phyloP scores from a whole-genome alignment of 2,329 filamentous ascomycete species.

The Aspergillus amoenus region DNA sequence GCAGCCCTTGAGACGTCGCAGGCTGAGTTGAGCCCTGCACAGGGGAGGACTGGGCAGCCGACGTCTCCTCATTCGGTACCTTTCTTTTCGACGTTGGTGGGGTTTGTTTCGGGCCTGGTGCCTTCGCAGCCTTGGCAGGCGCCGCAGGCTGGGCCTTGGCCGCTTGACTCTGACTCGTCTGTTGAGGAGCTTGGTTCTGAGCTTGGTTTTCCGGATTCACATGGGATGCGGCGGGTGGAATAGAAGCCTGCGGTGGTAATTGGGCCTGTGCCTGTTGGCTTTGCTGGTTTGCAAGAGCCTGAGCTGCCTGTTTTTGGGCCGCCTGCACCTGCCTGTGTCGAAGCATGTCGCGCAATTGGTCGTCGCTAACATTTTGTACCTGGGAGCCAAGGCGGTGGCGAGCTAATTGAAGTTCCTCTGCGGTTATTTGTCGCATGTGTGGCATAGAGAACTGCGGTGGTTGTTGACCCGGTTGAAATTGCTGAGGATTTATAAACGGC shows the following conservation, averaged over 20 bases:
- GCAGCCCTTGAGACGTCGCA: slow-evolving; percentile 18
- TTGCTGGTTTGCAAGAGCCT: slow-evolving; percentile 23
- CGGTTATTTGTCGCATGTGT: slow-evolving; percentile 34
- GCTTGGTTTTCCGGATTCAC: slow-evolving; percentile 22
- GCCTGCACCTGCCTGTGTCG: slow-evolving; percentile 38
- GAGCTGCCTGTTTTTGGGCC: slow-evolving; percentile 31
- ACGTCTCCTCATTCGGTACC: slow-evolving; percentile 46
- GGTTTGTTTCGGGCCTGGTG: slow-evolving; percentile 29
- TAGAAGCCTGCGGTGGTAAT: slow-evolving; percentile 23
- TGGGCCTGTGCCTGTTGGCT: slow-evolving; percentile 25
- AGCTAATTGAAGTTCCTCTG: slow-evolving; percentile 37
- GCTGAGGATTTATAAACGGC: slow-evolving; percentile 30
- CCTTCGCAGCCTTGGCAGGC: slow-evolving; percentile 27
- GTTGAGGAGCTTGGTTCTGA: slow-evolving; percentile 25
- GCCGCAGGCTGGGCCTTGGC: slow-evolving; percentile 30
- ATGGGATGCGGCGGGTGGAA: slow-evolving; percentile 24
- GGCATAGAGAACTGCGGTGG: slow-evolving; percentile 29
- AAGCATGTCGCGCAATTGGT: slow-evolving; percentile 41
- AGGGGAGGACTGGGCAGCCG: slow-evolving; percentile 43
- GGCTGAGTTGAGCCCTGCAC: slow-evolving; percentile 27
- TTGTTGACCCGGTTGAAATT: slow-evolving; percentile 29
- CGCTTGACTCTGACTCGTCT: slow-evolving; percentile 28
- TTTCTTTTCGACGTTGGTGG: slow-evolving; percentile 40
- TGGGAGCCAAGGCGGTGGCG: slow-evolving; percentile 37
- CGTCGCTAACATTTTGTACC: slow-evolving; percentile 39